Conservation (phyloP, 495 filamentous ascomycete genomes). For the Apodospora peruviana region DNA sequence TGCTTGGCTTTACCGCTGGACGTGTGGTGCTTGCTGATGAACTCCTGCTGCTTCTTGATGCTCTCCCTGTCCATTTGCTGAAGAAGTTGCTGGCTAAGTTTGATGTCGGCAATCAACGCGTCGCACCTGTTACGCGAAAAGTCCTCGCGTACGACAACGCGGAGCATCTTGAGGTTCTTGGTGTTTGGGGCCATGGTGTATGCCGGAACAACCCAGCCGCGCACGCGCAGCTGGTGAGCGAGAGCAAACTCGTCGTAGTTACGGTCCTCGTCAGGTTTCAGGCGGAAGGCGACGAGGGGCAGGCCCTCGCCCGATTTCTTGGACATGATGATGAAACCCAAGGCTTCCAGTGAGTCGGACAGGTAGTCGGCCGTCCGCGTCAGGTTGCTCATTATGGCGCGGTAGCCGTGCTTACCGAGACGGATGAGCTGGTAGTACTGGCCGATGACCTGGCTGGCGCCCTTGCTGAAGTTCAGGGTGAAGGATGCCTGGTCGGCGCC, state of each 20-base stretch:
- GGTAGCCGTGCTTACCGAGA: constrained; percentile 82
- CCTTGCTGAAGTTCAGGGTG: constrained; percentile 95
- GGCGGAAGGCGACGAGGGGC: constrained; percentile 80
- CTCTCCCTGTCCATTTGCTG: constrained; percentile 66
- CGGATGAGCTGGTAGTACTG: constrained; percentile 96
- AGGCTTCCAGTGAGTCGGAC: constrained; percentile 55
- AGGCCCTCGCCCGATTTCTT: constrained; percentile 67
- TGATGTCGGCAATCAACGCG: constrained; percentile 65
- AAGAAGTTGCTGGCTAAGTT: constrained; percentile 60
- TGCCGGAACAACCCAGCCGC: constrained; percentile 87
- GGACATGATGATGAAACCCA: constrained; percentile 84
- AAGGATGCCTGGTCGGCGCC: constrained; percentile 93
- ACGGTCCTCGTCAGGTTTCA: constrained; percentile 50
- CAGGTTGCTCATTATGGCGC: constrained; percentile 80
- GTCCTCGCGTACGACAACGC: constrained; percentile 84
- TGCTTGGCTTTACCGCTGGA: constrained; percentile 51
- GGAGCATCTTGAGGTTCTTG: constrained; percentile 73
- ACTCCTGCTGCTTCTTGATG: constrained; percentile 60
- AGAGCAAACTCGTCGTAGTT: constrained; percentile 78
- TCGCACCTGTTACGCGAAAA: constrained; percentile 75
- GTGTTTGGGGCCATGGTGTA: constrained; percentile 92
- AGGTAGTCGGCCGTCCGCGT: constrained; percentile 81
- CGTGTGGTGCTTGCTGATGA: constrained; percentile 51
- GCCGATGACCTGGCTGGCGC: constrained; percentile 85
- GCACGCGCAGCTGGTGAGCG: constrained; percentile 73